A percentile compares a stretch with the other conserved stretches of the same genome.
Evolutionary conservation across 257 asterid species (phyloP).

Genomic region (Nicotiana tomentosiformis): DNA sequence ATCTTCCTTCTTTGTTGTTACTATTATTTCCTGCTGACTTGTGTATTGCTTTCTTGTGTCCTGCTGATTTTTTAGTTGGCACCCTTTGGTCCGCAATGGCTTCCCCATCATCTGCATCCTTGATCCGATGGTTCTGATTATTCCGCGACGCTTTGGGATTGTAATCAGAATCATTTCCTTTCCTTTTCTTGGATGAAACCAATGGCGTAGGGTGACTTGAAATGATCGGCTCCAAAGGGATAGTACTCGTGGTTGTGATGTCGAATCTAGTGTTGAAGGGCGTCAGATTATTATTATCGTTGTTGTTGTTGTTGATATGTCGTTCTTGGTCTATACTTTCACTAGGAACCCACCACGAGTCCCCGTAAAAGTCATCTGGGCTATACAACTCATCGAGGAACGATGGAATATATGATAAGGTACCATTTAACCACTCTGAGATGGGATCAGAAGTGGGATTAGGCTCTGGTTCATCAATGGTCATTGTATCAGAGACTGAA

Average conservation of each 20-base stretch:
- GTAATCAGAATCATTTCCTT: conserved; percentile 26
- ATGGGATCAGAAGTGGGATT: conserved; percentile 40
- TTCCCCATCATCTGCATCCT: conserved; percentile 18
- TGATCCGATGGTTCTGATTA: conserved; percentile 16
- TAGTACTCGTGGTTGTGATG: conserved; percentile 19
- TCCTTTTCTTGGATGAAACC: conserved; percentile 49
- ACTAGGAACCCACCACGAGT: conserved; percentile 47
- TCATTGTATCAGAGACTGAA: conserved; percentile 27
- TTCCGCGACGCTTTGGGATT: conserved; percentile 18
- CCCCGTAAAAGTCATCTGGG: conserved; percentile 34
- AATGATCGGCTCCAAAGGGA: conserved; percentile 22
- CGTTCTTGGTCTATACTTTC: conserved; percentile 15
- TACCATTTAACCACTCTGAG: conserved; percentile 50
- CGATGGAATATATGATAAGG: conserved; percentile 45
- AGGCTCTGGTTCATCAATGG: conserved; percentile 49
- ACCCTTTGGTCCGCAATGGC: conserved; percentile 11
- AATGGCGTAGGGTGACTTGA: conserved; percentile 20
- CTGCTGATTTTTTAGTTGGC: conserved; percentile 20
- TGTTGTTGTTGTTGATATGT: conserved; percentile 18
- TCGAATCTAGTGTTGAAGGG: conserved; percentile 28
- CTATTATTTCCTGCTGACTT: conserved; percentile 31
- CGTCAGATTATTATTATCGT: conserved; percentile 18
- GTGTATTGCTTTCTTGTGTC: conserved; percentile 29
- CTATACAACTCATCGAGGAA: conserved; percentile 55
- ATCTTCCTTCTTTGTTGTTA: conserved; percentile 59